Conservation (phyloP, 768 basidiomycete species). For the Auricularia sp. region DNA sequence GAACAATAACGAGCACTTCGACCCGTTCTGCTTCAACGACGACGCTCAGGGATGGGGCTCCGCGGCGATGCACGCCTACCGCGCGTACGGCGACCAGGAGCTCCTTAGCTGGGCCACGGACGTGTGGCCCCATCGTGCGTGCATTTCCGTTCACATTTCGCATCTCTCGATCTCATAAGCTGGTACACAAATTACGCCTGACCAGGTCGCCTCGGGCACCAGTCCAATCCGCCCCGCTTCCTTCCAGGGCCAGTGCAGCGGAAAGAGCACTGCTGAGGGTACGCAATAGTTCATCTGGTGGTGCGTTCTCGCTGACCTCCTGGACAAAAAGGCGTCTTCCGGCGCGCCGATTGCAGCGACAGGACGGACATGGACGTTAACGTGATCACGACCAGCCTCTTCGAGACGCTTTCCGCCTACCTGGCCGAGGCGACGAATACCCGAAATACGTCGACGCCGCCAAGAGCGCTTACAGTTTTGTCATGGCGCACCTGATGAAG, state of each 20-base stretch:
- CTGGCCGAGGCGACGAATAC: slow-evolving; percentile 34
- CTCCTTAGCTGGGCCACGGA: slow-evolving; percentile 35
- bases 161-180: no score
- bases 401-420: background rate
- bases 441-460: slow-evolving; percentile 38
- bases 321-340: slow-evolving; percentile 29
- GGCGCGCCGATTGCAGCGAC: slow-evolving; percentile 38
- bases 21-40: background rate
- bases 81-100: slow-evolving; percentile 35
- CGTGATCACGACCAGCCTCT: slow-evolving; percentile 18
- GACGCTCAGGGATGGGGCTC: slow-evolving; percentile 38
- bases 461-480: slow-evolving; percentile 38
- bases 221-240: slow-evolving; percentile 34
- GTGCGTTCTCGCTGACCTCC: slow-evolving; percentile 8
- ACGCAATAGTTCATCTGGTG: slow-evolving; percentile 15
- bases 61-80: slow-evolving; percentile 39
- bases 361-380: slow-evolving; percentile 39
- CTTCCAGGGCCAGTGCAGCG: slow-evolving; percentile 34
- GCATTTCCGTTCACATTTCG: no score
- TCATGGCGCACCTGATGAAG: slow-evolving; percentile 33
- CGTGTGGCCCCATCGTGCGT: slow-evolving; percentile 40
- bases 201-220: slow-evolving; percentile 28
- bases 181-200: slow-evolving; percentile 28
- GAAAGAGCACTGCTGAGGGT: slow-evolving; percentile 37
- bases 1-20: background rate